phyloP scores from a whole-genome alignment of 495 filamentous ascomycete species.

The Friedmanniomyces simplex region DNA sequence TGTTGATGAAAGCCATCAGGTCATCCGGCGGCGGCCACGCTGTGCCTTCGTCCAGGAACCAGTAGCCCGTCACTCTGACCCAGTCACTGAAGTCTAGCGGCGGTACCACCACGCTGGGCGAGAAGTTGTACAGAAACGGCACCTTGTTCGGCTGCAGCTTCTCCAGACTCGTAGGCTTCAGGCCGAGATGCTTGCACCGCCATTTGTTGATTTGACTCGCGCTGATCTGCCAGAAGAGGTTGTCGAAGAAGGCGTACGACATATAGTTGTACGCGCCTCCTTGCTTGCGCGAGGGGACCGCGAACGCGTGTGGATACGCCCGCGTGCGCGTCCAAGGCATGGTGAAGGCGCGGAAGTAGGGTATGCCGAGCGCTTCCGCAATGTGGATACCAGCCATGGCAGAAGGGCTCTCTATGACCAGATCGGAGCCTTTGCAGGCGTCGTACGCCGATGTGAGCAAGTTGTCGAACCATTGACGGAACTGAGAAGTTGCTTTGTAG shows the following conservation, averaged over 20 bases:
- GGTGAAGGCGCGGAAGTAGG: constrained; percentile 95
- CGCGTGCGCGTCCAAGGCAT: constrained; percentile 98
- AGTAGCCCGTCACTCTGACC: constrained; percentile 95
- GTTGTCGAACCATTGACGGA: constrained; percentile 88
- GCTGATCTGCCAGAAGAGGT: constrained; percentile 90
- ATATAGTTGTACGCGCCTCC: constrained; percentile 91
- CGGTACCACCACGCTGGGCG: constrained; percentile 79
- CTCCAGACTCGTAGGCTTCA: constrained; percentile 73
- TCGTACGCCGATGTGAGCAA: constrained; percentile 74
- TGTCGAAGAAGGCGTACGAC: constrained; percentile 95
- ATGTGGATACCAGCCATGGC: constrained; percentile 98
- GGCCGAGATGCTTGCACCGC: constrained; percentile 66
- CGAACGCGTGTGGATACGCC: constrained; percentile 94
- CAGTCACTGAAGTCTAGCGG: constrained; percentile 95
- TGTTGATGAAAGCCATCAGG: constrained; percentile 66
- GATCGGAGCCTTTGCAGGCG: constrained; percentile 76
- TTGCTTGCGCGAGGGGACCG: constrained; percentile 87
- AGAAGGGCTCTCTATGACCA: constrained; percentile 90
- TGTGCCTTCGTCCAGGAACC: constrained; percentile 83
- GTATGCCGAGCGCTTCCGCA: constrained; percentile 86
- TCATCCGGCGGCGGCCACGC: constrained; percentile 66
- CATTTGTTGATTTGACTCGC: constrained; percentile 87
- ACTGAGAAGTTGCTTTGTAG: constrained; percentile 74
- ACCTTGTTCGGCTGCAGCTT: constrained; percentile 94
- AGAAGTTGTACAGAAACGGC: constrained; percentile 96